phyloP scores from a whole-genome alignment of 192 early-diverging fungal species.

The Mortierella antarctica region DNA sequence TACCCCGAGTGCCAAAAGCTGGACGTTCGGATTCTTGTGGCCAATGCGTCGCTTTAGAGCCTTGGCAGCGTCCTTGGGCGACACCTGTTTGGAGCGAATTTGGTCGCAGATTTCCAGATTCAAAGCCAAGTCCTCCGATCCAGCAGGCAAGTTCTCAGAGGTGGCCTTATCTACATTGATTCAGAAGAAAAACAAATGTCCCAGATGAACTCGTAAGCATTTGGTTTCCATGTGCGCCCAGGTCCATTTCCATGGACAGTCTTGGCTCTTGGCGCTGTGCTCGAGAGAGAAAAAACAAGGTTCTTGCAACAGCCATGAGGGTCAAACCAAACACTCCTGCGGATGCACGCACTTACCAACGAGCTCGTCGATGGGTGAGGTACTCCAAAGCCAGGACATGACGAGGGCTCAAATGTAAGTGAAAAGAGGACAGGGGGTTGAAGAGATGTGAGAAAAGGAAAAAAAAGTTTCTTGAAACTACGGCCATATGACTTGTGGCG shows the following conservation, averaged over 20 bases:
- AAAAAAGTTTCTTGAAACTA: neutral
- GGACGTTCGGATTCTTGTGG: slow-evolving; percentile 95
- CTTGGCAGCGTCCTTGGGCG: slow-evolving; percentile 79
- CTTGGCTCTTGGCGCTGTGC: too few relatives aligned
- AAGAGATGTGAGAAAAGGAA: neutral
- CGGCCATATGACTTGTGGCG: too few relatives aligned
- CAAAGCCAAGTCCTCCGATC: slow-evolving; percentile 83
- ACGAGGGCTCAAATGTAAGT: neutral
- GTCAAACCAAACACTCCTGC: neutral
- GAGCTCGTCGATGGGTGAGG: slow-evolving; percentile 57
- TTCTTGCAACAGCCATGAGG: neutral
- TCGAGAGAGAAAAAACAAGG: too few relatives aligned
- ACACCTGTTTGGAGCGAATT: slow-evolving; percentile 87
- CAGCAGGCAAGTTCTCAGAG: slow-evolving; percentile 87
- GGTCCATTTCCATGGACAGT: too few relatives aligned
- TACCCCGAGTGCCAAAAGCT: slow-evolving; percentile 88
- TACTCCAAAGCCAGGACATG: slow-evolving; percentile 55
- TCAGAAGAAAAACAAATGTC: too few relatives aligned
- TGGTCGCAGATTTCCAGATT: slow-evolving; percentile 94
- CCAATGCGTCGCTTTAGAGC: slow-evolving; percentile 83
- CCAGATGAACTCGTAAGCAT: too few relatives aligned
- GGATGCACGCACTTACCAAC: slow-evolving; percentile 47
- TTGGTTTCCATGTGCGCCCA: too few relatives aligned
- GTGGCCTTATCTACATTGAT: slow-evolving; percentile 78
- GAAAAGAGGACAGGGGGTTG: neutral